A percentile compares a stretch with the other conserved stretches of the same genome.
Evolutionary conservation across 2,329 filamentous ascomycete species (phyloP).

Genomic region (Monilinia polystroma): DNA sequence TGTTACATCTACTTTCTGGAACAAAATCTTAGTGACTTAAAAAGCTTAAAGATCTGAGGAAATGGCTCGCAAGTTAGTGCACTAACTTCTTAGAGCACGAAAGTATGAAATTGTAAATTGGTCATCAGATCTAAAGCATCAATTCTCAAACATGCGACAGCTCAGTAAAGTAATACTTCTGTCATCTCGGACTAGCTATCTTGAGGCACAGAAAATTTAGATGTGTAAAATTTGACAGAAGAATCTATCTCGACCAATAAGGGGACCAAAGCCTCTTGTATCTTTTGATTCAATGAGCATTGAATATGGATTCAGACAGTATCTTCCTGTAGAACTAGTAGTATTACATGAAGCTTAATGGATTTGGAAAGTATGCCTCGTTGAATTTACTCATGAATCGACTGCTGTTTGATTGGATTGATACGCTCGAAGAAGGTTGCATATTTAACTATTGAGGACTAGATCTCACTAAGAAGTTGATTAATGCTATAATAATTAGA

Average conservation of each 20-base stretch:
- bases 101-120: neutral
- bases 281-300: neutral
- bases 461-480: no score
- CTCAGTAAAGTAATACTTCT: neutral
- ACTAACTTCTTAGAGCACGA: neutral
- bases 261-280: neutral
- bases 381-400: neutral
- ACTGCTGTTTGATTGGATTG: neutral
- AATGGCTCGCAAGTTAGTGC: neutral
- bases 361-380: neutral
- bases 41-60: neutral
- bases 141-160: neutral
- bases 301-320: neutral
- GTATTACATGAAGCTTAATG: neutral
- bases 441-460: neutral
- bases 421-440: neutral
- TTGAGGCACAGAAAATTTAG: neutral
- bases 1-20: neutral
- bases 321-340: neutral
- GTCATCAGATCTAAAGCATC: neutral
- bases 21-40: neutral
- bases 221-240: neutral
- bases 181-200: neutral
- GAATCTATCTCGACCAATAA: neutral
- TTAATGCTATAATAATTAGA: no score